Conservation (phyloP, 2,329 filamentous ascomycete species). For the Xylaria polymorpha region DNA sequence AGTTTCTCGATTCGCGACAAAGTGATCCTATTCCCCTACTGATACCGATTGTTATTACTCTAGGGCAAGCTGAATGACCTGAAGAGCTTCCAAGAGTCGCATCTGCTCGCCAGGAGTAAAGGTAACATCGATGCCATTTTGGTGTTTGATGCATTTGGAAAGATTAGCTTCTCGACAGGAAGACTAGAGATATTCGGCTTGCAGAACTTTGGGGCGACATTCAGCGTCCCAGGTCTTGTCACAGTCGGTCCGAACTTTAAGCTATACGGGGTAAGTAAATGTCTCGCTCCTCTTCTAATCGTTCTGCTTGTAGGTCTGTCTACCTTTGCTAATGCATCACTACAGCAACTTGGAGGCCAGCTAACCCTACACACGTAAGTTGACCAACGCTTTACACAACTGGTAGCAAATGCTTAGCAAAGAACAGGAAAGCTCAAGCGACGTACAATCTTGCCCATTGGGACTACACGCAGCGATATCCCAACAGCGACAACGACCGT, state of each 20-base stretch:
- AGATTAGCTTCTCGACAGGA: slow-evolving; percentile 31
- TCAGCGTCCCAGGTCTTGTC: slow-evolving; percentile 31
- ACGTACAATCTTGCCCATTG: slow-evolving; percentile 30
- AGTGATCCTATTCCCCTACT: background rate
- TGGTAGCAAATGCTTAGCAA: slow-evolving; percentile 18
- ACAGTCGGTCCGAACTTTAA: slow-evolving; percentile 33
- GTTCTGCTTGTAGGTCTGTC: background rate
- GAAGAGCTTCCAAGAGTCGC: slow-evolving; percentile 29
- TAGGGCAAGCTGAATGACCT: slow-evolving; percentile 31
- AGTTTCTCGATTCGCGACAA: slow-evolving; percentile 12
- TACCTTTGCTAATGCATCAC: slow-evolving; percentile 6
- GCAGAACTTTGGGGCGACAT: slow-evolving; percentile 21
- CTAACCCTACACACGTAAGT: slow-evolving; percentile 28
- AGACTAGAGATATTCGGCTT: slow-evolving; percentile 26
- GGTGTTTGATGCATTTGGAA: slow-evolving; percentile 31
- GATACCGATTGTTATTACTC: slow-evolving; percentile 5
- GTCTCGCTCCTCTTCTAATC: background rate
- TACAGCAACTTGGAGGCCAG: slow-evolving; percentile 19
- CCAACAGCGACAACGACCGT: slow-evolving; percentile 17
- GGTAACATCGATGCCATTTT: slow-evolving; percentile 30
- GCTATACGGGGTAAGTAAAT: slow-evolving; percentile 29
- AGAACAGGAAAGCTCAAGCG: slow-evolving; percentile 22
- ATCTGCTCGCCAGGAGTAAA: slow-evolving; percentile 33
- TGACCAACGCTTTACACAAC: background rate
- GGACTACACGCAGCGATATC: slow-evolving; percentile 30